phyloP scores from a whole-genome alignment of 345 rosid genomes.

The Lenwebbia sp. region DNA sequence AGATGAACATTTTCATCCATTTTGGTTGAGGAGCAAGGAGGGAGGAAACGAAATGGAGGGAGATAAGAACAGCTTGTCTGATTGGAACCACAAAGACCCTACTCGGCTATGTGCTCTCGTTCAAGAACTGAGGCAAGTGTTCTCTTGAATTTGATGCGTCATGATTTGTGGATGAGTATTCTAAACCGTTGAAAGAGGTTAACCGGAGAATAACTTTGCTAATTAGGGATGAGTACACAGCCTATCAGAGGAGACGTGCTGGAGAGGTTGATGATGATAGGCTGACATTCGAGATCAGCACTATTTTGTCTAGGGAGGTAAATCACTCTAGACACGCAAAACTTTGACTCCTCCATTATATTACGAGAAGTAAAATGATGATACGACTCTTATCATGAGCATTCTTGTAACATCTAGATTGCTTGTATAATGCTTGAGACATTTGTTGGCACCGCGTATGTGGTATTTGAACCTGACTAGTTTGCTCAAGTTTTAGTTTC shows the following conservation, averaged over 20 bases:
- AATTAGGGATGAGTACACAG: slow-evolving; percentile 52
- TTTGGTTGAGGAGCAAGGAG: slow-evolving; percentile 9
- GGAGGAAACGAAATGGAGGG: slow-evolving; percentile 19
- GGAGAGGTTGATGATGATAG: slow-evolving; percentile 81
- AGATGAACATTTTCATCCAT: slow-evolving; percentile 71
- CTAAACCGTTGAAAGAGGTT: not conserved
- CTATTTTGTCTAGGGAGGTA: slow-evolving; percentile 91
- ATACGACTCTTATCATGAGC: not conserved
- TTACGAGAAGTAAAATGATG: not conserved
- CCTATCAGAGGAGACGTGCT: slow-evolving; percentile 57
- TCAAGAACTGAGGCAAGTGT: slow-evolving; percentile 58
- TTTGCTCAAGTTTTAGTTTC: not conserved
- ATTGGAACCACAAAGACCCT: slow-evolving; percentile 73
- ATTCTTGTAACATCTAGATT: not conserved
- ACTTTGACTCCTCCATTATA: not conserved
- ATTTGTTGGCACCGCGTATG: not conserved
- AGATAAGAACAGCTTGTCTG: slow-evolving; percentile 26
- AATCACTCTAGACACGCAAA: not conserved
- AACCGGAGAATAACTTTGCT: not conserved
- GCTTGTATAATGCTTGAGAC: not conserved
- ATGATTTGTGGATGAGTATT: not conserved
- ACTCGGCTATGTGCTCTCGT: slow-evolving; percentile 45
- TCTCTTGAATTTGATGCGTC: not conserved
- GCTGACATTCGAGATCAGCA: slow-evolving; percentile 74
- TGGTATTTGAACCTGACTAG: not conserved